Base-by-base conservation (phyloP, 305 asterid species). In the Stenogyne calaminthoides region DNA sequence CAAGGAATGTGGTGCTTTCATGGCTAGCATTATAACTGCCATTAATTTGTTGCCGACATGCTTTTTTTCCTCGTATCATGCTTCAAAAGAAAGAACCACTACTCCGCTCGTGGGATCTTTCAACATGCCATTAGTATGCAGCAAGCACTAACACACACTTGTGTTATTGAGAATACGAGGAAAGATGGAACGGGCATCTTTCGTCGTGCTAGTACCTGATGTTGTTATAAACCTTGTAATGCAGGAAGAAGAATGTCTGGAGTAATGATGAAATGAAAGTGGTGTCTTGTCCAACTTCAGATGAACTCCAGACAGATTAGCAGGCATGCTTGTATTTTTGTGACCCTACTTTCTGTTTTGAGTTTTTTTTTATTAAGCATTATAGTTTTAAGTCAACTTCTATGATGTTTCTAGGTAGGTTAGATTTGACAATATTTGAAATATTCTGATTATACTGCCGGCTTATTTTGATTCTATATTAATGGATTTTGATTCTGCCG, bases 1-100 rank as follows among this genome's bases (percentile, higher is more conserved):
- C 84, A 82, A 40, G 67, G 73, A 76, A 76, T 46, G 86, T 82
- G 81, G 72, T 77, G 72, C 80, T 74, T 74, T 37, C 44, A 80
- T 80, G 82, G 78, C 78, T 66, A 56, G 64, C 78, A 75, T 70
- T 73, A 66, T 15, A 39, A 78, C 20, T 40, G 5, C 63, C 69
- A 58, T 29, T 58, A 1, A 6, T 11, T 6, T 39, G 16, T 4
- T 3, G 22, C 34, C 15, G 36, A 18, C 37, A n/a, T 52, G 16
- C 61, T n/a, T 32, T 15, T 20, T 2, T 5, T 25, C n/a, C 52
- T 44, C 52, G 52, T 44, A 44, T 14, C 15, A 44, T 51, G n/a
- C 60, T 55, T 55, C 34, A 10, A 55, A 55, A 16, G 59, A 18
- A 54, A 54, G 59, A 54, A 54, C 6, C 59, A 54, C 29, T 19